Evolutionary conservation across 83 land plant species (phyloP), one percentile per base, ranked within the genome.

Genomic region (Picea engelmannii): DNA sequence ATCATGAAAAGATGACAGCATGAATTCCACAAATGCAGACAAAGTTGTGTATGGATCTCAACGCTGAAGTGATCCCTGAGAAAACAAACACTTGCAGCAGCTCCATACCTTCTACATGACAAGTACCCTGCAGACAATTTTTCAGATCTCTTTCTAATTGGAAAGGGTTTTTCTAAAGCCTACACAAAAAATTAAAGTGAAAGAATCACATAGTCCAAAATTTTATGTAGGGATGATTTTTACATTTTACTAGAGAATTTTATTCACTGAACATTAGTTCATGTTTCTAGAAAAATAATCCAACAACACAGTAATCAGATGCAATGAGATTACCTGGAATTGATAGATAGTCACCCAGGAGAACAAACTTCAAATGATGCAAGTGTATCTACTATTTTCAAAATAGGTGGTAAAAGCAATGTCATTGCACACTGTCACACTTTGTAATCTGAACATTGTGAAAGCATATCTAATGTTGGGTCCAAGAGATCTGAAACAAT

Each of bases 31-130:
- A 88, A 85, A 90, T 27, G 88, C 63, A 52, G 95, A 89, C 21
- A 95, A 88, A 11, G 88, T 73, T 61, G 42, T 73, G 80, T 88
- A 95, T 68, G 91, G 95, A 92, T 93, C 96, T 49, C 79, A 87
- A 31, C 93, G 84, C 66, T 95, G 87, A 20, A 84, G 24, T 81
- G 88, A 24, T 20, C 93, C 94, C 64, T 86, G 86, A 52, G 90
- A 81, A 83, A 93, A 91, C 42, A 97, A 84, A 25, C 83, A 55
- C 80, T 78, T 84, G 84, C 96, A 93, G 83, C 87, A 90, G 31
- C 76, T 69, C 98, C 98, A 97, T 15, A 93, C 81, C 86, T 87
- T 76, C 78, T 12, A 82, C 17, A 80, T 75, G 67, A 90, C 83
- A 59, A 64, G 17, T 15, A 42, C 80, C 90, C 99, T 96, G 93